A percentile compares a stretch with the other conserved stretches of the same genome.
Conservation (phyloP, 164 flowering plant species). For the Magnolia kwangsiensis region DNA sequence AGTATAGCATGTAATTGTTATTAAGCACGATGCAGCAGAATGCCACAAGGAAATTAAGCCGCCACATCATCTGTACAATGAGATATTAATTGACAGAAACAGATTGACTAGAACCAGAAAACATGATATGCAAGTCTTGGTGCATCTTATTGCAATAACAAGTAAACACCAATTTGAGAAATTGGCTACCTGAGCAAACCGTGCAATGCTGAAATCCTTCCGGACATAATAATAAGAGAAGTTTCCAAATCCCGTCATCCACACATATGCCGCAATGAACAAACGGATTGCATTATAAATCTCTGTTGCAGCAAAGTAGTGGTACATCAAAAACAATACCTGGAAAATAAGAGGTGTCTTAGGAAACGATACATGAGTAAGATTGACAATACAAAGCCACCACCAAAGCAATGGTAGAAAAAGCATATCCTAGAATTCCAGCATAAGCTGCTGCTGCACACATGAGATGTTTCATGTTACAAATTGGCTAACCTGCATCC, state of each 20-base stretch:
- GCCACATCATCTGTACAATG: slow-evolving; percentile 96
- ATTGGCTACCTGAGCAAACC: slow-evolving; percentile 82
- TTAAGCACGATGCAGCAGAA: slow-evolving; percentile 85
- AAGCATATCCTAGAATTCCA: background rate
- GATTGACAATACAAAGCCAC: background rate
- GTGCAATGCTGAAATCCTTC: slow-evolving; percentile 87
- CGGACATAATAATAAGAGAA: slow-evolving; percentile 91
- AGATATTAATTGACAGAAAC: slow-evolving; percentile 16
- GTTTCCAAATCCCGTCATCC: slow-evolving; percentile 99
- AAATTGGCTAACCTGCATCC: slow-evolving; percentile 84
- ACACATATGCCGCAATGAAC: slow-evolving; percentile 92
- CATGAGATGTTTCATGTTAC: background rate
- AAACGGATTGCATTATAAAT: slow-evolving; percentile 87
- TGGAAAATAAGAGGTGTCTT: slow-evolving; percentile 25
- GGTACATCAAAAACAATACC: slow-evolving; percentile 99
- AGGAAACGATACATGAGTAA: background rate
- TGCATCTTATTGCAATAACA: background rate
- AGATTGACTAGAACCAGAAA: slow-evolving; percentile 5
- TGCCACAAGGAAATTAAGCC: slow-evolving; percentile 86
- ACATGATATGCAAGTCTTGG: background rate
- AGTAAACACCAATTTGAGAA: background rate
- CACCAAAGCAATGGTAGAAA: too few relatives aligned
- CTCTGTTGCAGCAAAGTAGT: slow-evolving; percentile 93
- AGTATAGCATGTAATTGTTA: slow-evolving; percentile 82
- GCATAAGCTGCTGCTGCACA: background rate